Conservation (phyloP, 2,329 filamentous ascomycete genomes). For the Aschersonia sp. region DNA sequence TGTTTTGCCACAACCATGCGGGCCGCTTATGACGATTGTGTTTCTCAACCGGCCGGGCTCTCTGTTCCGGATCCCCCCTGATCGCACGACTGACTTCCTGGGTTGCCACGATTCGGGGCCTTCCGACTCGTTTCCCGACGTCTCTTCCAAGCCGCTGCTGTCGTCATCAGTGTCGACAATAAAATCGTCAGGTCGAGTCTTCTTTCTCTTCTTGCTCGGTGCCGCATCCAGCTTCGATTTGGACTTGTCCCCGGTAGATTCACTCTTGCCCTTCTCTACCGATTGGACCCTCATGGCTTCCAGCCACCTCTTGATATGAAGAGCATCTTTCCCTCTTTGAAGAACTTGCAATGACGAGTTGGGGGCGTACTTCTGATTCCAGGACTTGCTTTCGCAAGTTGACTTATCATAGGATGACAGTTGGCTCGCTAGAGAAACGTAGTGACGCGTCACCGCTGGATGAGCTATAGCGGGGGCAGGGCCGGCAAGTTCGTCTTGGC, state of each 20-base stretch:
- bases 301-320: slow-evolving; percentile 69
- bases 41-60: slow-evolving; percentile 45
- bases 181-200: slow-evolving; percentile 66
- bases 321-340: slow-evolving; percentile 55
- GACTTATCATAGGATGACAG: slow-evolving; percentile 72
- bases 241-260: slow-evolving; percentile 13
- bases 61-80: slow-evolving; percentile 22
- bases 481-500: slow-evolving; percentile 20
- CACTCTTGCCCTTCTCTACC: slow-evolving; percentile 46
- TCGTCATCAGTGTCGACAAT: slow-evolving; percentile 70
- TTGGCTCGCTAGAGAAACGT: slow-evolving; percentile 39
- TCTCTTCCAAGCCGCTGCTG: slow-evolving; percentile 49
- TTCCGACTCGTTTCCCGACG: slow-evolving; percentile 49
- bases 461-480: slow-evolving; percentile 23
- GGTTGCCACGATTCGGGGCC: slow-evolving; percentile 18
- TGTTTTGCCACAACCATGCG: slow-evolving; percentile 83
- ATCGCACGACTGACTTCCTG: slow-evolving; percentile 41
- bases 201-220: slow-evolving; percentile 49
- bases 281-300: slow-evolving; percentile 59
- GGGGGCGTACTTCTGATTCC: slow-evolving; percentile 80
- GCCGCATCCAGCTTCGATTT: slow-evolving; percentile 14
- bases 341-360: slow-evolving; percentile 54
- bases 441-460: slow-evolving; percentile 44
- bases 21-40: slow-evolving; percentile 76
- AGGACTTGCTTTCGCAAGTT: slow-evolving; percentile 56